Evolutionary conservation across 805 yeast species (phyloP).

Genomic region (Zygoascus flipseniorum): DNA sequence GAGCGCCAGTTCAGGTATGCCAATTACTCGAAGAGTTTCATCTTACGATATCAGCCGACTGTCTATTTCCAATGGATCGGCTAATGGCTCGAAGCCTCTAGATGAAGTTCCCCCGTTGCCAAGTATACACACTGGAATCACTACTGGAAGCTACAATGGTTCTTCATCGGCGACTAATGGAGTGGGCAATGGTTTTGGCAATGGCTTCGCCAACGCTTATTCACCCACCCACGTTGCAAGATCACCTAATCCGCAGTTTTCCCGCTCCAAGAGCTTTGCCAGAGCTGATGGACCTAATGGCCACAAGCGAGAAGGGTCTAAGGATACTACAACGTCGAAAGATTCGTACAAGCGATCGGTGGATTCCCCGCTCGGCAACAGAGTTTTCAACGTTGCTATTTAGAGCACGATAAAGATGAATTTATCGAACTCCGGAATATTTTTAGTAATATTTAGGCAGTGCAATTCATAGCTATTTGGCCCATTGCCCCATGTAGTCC

Average conservation of each 20-base stretch:
- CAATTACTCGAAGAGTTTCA: not conserved
- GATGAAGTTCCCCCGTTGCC: not conserved
- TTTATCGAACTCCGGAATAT: not conserved
- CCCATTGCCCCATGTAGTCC: too few species aligned
- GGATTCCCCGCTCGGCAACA: not conserved
- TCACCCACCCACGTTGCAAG: not conserved
- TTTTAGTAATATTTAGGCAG: not conserved
- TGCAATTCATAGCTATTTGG: too few species aligned
- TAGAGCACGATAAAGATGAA: not conserved
- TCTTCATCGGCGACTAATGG: not conserved
- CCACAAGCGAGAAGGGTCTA: not conserved
- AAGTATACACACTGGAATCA: not conserved
- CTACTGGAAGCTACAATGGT: not conserved
- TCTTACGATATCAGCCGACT: not conserved
- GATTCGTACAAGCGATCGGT: not conserved
- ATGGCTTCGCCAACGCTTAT: not conserved
- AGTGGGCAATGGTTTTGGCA: not conserved
- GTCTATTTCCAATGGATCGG: not conserved
- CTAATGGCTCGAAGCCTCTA: not conserved
- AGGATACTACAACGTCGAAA: not conserved
- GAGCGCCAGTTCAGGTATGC: not conserved
- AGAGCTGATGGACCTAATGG: not conserved
- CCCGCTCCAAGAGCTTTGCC: not conserved
- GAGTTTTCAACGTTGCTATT: not conserved
- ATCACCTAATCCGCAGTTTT: not conserved